Evolutionary conservation across 2,329 filamentous ascomycete species (phyloP), one percentile per base, ranked within the genome.

Genomic region (Atkinsonella texensis): DNA sequence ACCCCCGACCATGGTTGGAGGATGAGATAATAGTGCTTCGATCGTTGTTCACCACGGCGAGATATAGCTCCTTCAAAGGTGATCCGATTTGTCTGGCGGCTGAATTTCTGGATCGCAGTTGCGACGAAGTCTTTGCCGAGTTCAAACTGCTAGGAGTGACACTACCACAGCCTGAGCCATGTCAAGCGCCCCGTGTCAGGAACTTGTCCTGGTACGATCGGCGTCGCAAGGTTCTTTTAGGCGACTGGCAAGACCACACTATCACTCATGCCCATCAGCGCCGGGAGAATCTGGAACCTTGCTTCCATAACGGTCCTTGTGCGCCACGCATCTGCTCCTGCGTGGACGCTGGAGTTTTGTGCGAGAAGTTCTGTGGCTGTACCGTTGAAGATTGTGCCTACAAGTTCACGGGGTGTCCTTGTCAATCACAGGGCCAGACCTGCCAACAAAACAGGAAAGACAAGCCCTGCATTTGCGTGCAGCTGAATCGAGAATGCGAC

Each of bases 401-500:
- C 57, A 81, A 83, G 53, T 85, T 84, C 57, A 84, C 79, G 0
- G 82, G 82, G 2, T 85, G 82, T 61, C 74, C 74, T 2, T 91
- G 87, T 60, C 71, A 80, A 48, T 68, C 70, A 0, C 69, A 69
- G 7, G 85, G 85, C 50, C 78, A 79, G 62, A 74, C 74, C 1
- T 85, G 82, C 55, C 57, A 74, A 6, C 64, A 74, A 12, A 77
- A 75, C 43, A 72, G 82, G 57, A 77, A 76, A 54, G 77, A 80
- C 52, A 68, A 66, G 54, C 74, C 76, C 3, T 93, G 88, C 62
- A 82, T 85, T 13, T 94, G 88, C 59, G 73, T 81, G 18, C 74
- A 78, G 59, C 73, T 88, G 49, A 85, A 87, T 57, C 78, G 88
- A 40, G 88, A 94, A 67, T 94, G 88, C 61, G 88, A 93, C 59